These are phyloP conservation scores for Acacia concinna DNA, from an alignment of 331 rosid species.

Conservation along the genomic window DNA sequence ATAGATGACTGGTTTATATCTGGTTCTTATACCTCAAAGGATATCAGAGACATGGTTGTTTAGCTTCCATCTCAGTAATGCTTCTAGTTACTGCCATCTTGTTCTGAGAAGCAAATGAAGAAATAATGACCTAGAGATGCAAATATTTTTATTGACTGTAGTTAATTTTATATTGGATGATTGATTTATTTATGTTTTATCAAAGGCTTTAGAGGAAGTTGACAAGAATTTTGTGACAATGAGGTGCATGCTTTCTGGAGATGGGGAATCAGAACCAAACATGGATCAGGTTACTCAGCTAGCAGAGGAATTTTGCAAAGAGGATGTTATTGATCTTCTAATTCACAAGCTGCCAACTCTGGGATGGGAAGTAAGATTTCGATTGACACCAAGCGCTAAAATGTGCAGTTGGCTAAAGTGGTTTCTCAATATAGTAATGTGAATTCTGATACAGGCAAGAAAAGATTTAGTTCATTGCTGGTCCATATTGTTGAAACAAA, in stretches of 20 bases:
- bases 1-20: not conserved
- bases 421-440: constrained; percentile 37
- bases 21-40: constrained; percentile 17
- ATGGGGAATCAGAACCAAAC: constrained; percentile 87
- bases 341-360: constrained; percentile 77
- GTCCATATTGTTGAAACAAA: constrained; percentile 85
- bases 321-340: constrained; percentile 72
- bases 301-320: constrained; percentile 79
- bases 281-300: constrained; percentile 80
- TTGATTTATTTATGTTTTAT: constrained; percentile 25
- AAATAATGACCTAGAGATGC: constrained; percentile 1
- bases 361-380: constrained; percentile 95
- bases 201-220: constrained; percentile 90
- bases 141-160: not conserved
- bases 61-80: constrained; percentile 3
- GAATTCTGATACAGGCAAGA: constrained; percentile 70
- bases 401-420: constrained; percentile 20
- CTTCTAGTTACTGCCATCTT: constrained; percentile 18
- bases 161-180: constrained; percentile 1
- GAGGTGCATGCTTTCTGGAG: constrained; percentile 87
- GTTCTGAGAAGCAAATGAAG: constrained; percentile 19
- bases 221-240: constrained; percentile 78
- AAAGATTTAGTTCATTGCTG: constrained; percentile 90
- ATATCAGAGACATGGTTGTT: not conserved
- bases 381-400: constrained; percentile 21